Evolutionary conservation across 306 rosid genomes (phyloP), one percentile per base, ranked within the genome.

Genomic region (Gleditsia sinensis): DNA sequence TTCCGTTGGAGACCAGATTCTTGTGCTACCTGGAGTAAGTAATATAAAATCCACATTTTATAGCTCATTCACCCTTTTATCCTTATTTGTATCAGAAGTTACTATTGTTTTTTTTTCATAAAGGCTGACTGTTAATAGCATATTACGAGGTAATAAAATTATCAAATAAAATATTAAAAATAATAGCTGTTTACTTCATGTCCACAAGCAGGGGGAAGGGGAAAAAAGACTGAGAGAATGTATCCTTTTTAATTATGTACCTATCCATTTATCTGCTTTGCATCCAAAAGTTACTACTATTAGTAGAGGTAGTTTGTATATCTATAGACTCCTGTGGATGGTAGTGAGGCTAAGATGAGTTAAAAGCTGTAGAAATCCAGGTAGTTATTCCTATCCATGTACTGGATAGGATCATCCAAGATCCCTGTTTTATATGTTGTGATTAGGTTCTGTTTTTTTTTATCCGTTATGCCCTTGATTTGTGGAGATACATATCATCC

Each of bases 11-110:
- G 98, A 94, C 84, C 90, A 83, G 74, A 82, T 94, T 71, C 78
- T 89, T 79, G 87, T 94, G 68, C 83, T 94, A 39, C 97, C 98
- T 55, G 98, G 98, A 78, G 98, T 94, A 87, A 83, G 96, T 80
- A 75, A 37, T 42, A 61, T 81, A 57, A 33, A 78, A 50, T 67
- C 40, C 59, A 65, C 32, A 51, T 56, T 68, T 78, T 56, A 17
- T 67, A 37, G 58, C 75, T 69, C 39, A 53, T 74, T 64, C 68
- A 65, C 51, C 74, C 60, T 3, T 72, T 30, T 48, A 42, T 11
- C 3, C 13, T 40, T 9, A 13, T 25, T 46, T 34, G 51, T 55
- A 40, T 43, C 49, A 21, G 28, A 33, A 48, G 51, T 67, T 77
- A 58, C 19, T 14, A 13, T 67, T 60, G 14, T 27, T 34, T 10